Evolutionary conservation across 345 rosid genomes (phyloP).

Genomic region (Eucalyptus cloeziana): DNA sequence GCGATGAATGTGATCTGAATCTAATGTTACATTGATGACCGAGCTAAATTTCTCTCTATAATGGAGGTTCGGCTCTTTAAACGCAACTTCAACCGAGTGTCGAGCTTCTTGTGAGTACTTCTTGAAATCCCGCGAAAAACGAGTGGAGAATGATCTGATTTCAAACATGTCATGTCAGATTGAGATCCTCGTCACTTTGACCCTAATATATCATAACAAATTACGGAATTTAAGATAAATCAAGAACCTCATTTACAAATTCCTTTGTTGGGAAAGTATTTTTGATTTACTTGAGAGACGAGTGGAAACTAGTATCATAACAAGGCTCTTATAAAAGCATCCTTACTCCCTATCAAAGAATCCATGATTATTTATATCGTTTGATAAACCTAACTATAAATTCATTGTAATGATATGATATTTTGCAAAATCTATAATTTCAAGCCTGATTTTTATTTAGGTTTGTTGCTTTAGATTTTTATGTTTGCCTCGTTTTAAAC

Average conservation of each 20-base stretch:
- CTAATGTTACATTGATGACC: accelerated
- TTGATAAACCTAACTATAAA: accelerated
- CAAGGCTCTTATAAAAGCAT: not conserved
- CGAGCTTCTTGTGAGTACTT: not conserved
- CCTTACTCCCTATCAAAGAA: not conserved
- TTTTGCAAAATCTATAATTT: not conserved
- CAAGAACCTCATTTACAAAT: accelerated
- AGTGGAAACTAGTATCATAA: not conserved
- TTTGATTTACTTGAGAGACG: not conserved
- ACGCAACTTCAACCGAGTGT: accelerated
- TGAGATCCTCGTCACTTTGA: accelerated
- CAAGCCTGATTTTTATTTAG: not conserved
- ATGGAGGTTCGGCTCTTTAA: accelerated
- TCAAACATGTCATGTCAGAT: accelerated
- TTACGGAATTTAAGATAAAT: accelerated
- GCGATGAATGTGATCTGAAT: accelerated
- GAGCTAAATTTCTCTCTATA: accelerated
- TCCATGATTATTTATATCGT: accelerated
- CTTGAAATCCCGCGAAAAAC: accelerated
- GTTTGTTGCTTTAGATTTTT: not conserved
- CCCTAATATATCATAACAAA: not conserved
- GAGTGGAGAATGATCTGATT: not conserved
- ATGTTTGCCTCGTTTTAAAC: not conserved
- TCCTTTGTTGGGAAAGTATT: not conserved
- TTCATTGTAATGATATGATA: accelerated